phyloP scores from a whole-genome alignment of 2,329 filamentous ascomycete genomes.

The Xylariaceae sp. region DNA sequence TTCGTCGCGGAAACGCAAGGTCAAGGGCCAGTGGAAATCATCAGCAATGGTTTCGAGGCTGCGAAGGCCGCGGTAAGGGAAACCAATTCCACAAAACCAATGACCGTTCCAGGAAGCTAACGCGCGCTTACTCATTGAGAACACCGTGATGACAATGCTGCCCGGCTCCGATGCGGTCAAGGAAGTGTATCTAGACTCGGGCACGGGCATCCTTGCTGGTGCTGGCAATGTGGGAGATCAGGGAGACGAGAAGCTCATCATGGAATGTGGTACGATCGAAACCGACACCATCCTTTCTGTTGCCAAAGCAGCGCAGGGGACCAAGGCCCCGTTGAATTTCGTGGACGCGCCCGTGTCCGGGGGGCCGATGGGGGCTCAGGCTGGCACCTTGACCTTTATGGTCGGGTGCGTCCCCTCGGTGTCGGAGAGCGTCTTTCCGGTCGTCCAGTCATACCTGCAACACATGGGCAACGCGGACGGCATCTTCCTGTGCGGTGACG shows the following conservation, averaged over 20 bases:
- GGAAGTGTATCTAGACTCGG: conserved; percentile 31
- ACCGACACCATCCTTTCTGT: conserved; percentile 42
- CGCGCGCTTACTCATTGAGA: conserved; percentile 9
- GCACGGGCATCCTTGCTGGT: conserved; percentile 29
- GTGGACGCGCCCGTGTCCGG: conserved; percentile 34
- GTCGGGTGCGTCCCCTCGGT: conserved; percentile 30
- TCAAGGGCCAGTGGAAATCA: conserved; percentile 30
- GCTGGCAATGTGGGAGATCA: conserved; percentile 11
- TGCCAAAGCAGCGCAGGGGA: conserved; percentile 49
- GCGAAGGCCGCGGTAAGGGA: conserved; percentile 28
- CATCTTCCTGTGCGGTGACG: conserved; percentile 59
- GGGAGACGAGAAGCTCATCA: conserved; percentile 19
- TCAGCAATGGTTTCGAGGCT: conserved; percentile 34
- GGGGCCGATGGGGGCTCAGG: conserved; percentile 30
- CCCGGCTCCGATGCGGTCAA: conserved; percentile 32
- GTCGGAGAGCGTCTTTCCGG: conserved; percentile 45
- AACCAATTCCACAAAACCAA: too few species aligned
- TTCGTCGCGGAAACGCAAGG: conserved; percentile 32
- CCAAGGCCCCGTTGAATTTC: conserved; percentile 26
- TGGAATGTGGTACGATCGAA: conserved; percentile 30
- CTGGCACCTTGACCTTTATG: conserved; percentile 33
- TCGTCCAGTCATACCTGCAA: conserved; percentile 51
- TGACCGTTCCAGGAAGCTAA: too few species aligned
- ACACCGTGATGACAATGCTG: conserved; percentile 37
- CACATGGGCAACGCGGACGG: conserved; percentile 46